These are phyloP conservation scores for sweet orange (Citrus sinensis) DNA, from an alignment of 345 rosid genomes.

Conservation along the genomic window DVS_A1.0 CM039164.1:24562501-24563000, in stretches of 20 bases:
- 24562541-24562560: conserved; percentile 58
- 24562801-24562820: conserved; percentile 71
- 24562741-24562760: not conserved
- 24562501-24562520: conserved; percentile 79
- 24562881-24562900: conserved; percentile 42
- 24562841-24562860: conserved; percentile 57
- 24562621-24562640: not conserved
- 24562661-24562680: not conserved
- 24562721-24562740: not conserved
- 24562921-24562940: conserved; percentile 19
- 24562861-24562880: conserved; percentile 31
- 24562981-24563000: conserved; percentile 57
- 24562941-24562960: conserved; percentile 35
- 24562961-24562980: conserved; percentile 34
- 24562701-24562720: not conserved
- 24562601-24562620: not conserved
- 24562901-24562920: conserved; percentile 26
- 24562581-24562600: conserved; percentile 78
- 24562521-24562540: conserved; percentile 64
- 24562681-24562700: not conserved
- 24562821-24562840: conserved; percentile 81
- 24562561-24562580: conserved; percentile 77
- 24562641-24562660: not conserved
- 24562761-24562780: conserved; percentile 10
- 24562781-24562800: conserved; percentile 75